Evolutionary conservation across 2,329 filamentous ascomycete species (phyloP).

Genomic region (Alternaria ventricosa): DNA sequence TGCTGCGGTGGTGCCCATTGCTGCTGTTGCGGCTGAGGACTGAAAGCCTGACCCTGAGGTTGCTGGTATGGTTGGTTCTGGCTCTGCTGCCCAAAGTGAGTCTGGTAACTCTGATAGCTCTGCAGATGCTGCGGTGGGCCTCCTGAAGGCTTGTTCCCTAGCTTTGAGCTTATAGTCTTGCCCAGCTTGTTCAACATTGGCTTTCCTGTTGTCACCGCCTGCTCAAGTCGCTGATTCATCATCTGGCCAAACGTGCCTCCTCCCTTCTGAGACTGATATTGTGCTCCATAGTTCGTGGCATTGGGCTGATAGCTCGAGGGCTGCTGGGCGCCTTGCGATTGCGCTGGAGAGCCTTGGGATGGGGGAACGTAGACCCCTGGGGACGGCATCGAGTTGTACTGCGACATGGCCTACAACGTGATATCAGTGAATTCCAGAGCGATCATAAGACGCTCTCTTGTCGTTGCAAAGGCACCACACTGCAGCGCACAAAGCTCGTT

Average conservation of each 20-base stretch:
- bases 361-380: slow-evolving; percentile 39
- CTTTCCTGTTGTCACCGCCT: slow-evolving; percentile 44
- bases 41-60: slow-evolving; percentile 16
- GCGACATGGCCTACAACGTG: slow-evolving; percentile 32
- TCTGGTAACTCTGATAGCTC: slow-evolving; percentile 43
- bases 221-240: slow-evolving; percentile 35
- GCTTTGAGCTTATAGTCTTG: slow-evolving; percentile 45
- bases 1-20: slow-evolving; percentile 24
- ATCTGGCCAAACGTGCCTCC: slow-evolving; percentile 37
- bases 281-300: slow-evolving; percentile 19
- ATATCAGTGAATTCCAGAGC: not conserved
- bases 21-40: slow-evolving; percentile 21
- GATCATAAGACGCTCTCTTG: not conserved
- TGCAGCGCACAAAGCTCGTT: slow-evolving; percentile 4
- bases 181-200: slow-evolving; percentile 46
- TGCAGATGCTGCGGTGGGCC: slow-evolving; percentile 38
- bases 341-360: slow-evolving; percentile 21
- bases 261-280: slow-evolving; percentile 26
- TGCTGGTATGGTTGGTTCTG: slow-evolving; percentile 28
- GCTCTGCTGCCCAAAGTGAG: slow-evolving; percentile 30
- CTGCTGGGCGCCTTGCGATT: slow-evolving; percentile 26
- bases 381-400: slow-evolving; percentile 38
- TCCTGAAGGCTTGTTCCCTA: slow-evolving; percentile 34
- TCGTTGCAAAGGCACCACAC: not conserved
- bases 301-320: slow-evolving; percentile 25